Conservation (phyloP, 164 flowering plant genomes). For the Tinospora cordifolia region DNA sequence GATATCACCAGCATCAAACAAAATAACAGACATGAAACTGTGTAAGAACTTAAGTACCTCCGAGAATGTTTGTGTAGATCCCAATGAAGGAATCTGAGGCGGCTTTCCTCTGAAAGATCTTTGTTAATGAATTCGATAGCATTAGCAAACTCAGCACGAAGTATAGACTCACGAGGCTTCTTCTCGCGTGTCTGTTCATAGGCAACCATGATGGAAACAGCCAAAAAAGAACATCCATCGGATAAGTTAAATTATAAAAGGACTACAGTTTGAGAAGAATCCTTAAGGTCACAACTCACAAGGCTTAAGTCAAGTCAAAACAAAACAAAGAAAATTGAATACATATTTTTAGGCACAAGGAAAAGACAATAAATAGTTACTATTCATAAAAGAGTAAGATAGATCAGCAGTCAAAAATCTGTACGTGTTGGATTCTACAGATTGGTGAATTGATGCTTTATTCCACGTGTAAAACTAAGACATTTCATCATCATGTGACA, state of each 20-base stretch:
- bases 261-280: no score
- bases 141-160: constrained; percentile 79
- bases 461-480: no score
- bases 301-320: background rate
- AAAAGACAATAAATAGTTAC: no score
- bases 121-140: constrained; percentile 72
- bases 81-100: constrained; percentile 76
- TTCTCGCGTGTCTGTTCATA: constrained; percentile 65
- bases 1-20: background rate
- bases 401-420: no score
- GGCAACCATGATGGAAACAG: constrained; percentile 5
- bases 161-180: constrained; percentile 87
- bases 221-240: background rate
- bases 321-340: background rate
- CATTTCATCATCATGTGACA: no score
- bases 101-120: constrained; percentile 51
- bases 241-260: background rate
- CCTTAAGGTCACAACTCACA: no score
- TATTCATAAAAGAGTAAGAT: no score
- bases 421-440: no score
- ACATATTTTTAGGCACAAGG: background rate
- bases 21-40: background rate
- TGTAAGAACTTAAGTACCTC: constrained; percentile 37
- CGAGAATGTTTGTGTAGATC: constrained; percentile 70
- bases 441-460: no score